Evolutionary conservation across 2,329 filamentous ascomycete genomes (phyloP).

Genomic region (Aaosphaeria pasadenensis): DNA sequence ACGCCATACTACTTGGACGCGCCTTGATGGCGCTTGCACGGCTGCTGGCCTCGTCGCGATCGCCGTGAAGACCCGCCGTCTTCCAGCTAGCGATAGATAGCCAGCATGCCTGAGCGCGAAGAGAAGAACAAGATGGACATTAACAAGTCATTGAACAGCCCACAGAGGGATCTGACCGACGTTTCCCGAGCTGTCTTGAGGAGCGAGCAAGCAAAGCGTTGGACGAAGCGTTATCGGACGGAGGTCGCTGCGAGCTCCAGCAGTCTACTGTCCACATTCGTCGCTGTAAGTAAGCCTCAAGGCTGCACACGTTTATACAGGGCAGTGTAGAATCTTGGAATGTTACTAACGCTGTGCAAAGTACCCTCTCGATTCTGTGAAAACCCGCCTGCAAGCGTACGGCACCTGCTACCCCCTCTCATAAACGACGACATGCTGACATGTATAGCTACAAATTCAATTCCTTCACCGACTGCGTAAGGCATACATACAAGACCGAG

Average conservation of each 20-base stretch:
- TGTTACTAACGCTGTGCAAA: slow-evolving; percentile 26
- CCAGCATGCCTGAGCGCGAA: slow-evolving; percentile 42
- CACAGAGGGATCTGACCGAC: slow-evolving; percentile 38
- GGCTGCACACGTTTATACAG: too few species aligned
- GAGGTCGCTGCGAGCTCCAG: slow-evolving; percentile 76
- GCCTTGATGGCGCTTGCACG: slow-evolving; percentile 55
- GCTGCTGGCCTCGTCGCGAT: slow-evolving; percentile 56
- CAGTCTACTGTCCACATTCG: slow-evolving; percentile 74
- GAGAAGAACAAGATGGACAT: slow-evolving; percentile 14
- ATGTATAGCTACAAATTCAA: slow-evolving; percentile 62
- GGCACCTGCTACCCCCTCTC: slow-evolving; percentile 10
- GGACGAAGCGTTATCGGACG: slow-evolving; percentile 74
- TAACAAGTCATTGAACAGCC: slow-evolving; percentile 15
- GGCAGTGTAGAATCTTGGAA: not conserved
- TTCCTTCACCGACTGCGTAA: slow-evolving; percentile 71
- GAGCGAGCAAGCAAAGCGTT: slow-evolving; percentile 48
- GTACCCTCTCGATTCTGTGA: slow-evolving; percentile 85
- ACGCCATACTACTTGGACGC: slow-evolving; percentile 19
- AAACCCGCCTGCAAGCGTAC: slow-evolving; percentile 80
- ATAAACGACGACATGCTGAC: slow-evolving; percentile 12
- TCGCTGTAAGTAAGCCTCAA: slow-evolving; percentile 51
- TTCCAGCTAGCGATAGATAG: slow-evolving; percentile 46
- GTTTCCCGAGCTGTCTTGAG: slow-evolving; percentile 33
- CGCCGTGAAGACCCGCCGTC: slow-evolving; percentile 58
- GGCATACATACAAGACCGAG: slow-evolving; percentile 64